Evolutionary conservation across 495 filamentous ascomycete genomes (phyloP).

Genomic region (Glutinoglossum americanum): DNA sequence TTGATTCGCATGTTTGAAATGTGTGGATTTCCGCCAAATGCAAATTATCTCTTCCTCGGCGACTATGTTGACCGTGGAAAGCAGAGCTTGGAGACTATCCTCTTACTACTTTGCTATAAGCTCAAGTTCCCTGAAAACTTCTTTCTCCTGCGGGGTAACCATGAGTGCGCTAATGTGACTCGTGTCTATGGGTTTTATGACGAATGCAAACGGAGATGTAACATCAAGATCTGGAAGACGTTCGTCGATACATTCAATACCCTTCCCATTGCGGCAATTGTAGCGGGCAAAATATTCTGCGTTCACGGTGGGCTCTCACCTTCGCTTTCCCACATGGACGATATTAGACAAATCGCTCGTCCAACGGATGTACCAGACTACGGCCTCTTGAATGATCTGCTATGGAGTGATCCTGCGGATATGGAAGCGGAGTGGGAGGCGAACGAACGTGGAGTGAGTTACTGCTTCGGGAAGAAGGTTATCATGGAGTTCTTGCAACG

Average conservation of each 20-base stretch:
- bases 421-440: constrained; percentile 97
- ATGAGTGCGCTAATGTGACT: constrained; percentile 97
- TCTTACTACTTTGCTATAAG: constrained; percentile 93
- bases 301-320: constrained; percentile 94
- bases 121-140: constrained; percentile 98
- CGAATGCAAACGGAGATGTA: constrained; percentile 92
- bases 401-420: constrained; percentile 96
- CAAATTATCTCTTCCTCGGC: constrained; percentile 90
- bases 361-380: constrained; percentile 98
- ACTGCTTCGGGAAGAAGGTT: constrained; percentile 96
- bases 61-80: constrained; percentile 98
- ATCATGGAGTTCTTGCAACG: constrained; percentile 89
- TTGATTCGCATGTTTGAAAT: constrained; percentile 96
- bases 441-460: constrained; percentile 92
- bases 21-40: constrained; percentile 87
- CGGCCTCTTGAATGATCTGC: constrained; percentile 81
- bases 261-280: constrained; percentile 86
- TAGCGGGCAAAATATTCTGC: constrained; percentile 97
- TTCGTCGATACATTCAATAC: constrained; percentile 97
- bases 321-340: constrained; percentile 86
- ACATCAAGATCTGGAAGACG: constrained; percentile 97
- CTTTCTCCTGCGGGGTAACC: constrained; percentile 89
- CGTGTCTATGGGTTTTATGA: constrained; percentile 98
- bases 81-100: constrained; percentile 89
- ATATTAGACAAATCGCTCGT: constrained; percentile 85